Base-by-base conservation (phyloP, 2,329 filamentous ascomycete species). In the Phialocephala sp. region DNA sequence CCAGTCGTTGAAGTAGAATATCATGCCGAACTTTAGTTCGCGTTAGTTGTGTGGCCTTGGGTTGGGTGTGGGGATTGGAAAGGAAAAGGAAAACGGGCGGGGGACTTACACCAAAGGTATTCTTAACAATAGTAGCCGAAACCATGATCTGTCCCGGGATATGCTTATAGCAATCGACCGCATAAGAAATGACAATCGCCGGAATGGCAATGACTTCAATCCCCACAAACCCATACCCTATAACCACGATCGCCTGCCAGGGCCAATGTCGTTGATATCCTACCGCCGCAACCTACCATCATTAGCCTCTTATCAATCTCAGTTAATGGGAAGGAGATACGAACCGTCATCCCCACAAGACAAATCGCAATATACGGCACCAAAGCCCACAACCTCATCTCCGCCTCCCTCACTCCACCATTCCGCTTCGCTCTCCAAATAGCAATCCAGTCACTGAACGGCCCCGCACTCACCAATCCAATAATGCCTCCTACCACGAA, bases 91-190 rank as follows among this genome's bases (percentile, higher is more conserved):
- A 27, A 18, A 24, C 2, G 18, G 11, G 3, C 20, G 14, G 45
- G 37, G 6, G 55, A 58, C 47, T 50, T 63, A 76, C 72, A 70
- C 86, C 86, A 82, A 84, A 87, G 0, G 87, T 65, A 64, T 88
- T 88, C 78, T 88, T 89, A 70, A 87, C 85, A 52, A 88, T 84
- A 0, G 86, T 88, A 68, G 86, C 83, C 3, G 82, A 79, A 0
- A 88, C 85, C 73, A 88, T 86, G 55, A 89, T 77, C 6, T 81
- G 82, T 1, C 86, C 86, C 0, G 85, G 82, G 4, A 88, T 82
- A 0, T 86, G 85, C 74, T 88, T 88, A 75, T 89, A 89, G 50
- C 80, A 83, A 73, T 89, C 86, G 11, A 88, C 82, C 0, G 85
- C 83, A 70, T 88, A 88, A 60, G 77, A 84, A 20, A 79, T 83